Evolutionary conservation across 2,329 filamentous ascomycete genomes (phyloP), one percentile per base, ranked within the genome.

Genomic region (Chrysosphaeria jannelii): DNA sequence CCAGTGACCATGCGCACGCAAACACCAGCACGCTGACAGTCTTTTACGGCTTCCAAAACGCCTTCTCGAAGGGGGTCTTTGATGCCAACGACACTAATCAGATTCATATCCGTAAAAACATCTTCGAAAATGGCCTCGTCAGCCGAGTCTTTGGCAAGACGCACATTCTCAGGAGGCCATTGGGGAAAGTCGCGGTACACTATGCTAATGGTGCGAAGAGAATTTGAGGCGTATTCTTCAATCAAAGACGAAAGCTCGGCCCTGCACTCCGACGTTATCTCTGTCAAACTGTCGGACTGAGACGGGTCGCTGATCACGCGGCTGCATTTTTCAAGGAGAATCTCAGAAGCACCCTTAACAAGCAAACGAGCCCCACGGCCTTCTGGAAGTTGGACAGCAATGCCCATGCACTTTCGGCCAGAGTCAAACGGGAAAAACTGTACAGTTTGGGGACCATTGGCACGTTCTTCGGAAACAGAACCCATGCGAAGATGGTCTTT

Each of bases 1-100:
- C 72, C 72, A 4, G 72, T 81, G 3, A 81, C 72, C 72, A 81
- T 81, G 36, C 72, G 68, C 10, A 79, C 70, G 29, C 68, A 57
- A 8, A 81, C 71, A 28, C 72, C 72, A 4, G 72, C 72, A 26
- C 57, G 53, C 38, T 79, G 69, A 36, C 72, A 79, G 27, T 64
- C 53, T 28, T 48, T 50, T 14, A 81, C 71, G 8, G 72, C 70
- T 24, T 75, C 60, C 2, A 51, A 51, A n/a, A 79, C 72, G 29
- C 70, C 71, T 0, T 58, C 53, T 29, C 72, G 68, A 8, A 79
- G 54, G 21, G 72, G 72, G 39, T 81, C 72, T 38, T 79, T 72
- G 30, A 81, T 79, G 35, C 72, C 72, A 23, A 78, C 68, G 34
- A 79, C 51, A 14, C 61, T 57, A 19, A 76, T 37, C 30, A 74